Conservation (phyloP, 1,284 basidiomycete genomes). For the Tranzscheliella williamsii region DNA sequence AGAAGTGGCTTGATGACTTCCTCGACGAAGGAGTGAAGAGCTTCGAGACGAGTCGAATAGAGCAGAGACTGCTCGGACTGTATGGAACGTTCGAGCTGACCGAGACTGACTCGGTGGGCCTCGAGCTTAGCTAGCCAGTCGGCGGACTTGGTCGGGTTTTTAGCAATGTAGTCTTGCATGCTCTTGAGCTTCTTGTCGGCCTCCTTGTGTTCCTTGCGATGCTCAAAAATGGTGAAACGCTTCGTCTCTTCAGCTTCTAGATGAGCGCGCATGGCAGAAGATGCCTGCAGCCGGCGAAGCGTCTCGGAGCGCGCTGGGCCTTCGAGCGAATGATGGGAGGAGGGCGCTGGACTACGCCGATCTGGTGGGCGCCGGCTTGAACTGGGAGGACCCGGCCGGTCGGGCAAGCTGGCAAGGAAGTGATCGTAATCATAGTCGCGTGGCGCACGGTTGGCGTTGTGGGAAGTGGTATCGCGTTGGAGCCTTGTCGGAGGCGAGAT, state of each 20-base stretch:
- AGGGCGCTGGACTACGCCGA: too few species aligned
- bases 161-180: slow-evolving; percentile 4
- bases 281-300: background rate
- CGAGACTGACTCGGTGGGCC: background rate
- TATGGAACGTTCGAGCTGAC: background rate
- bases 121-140: background rate
- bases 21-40: slow-evolving; percentile 1
- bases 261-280: slow-evolving; percentile 1
- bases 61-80: background rate
- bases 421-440: too few species aligned
- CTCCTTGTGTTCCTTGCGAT: slow-evolving; percentile 5
- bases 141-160: background rate
- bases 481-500: background rate
- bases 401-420: too few species aligned
- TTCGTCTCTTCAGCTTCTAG: slow-evolving; percentile 10
- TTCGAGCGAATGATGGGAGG: too few species aligned
- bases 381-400: too few species aligned
- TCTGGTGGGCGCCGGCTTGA: too few species aligned
- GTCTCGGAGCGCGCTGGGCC: too few species aligned
- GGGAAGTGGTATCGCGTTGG: background rate
- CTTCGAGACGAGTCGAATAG: slow-evolving; percentile 1
- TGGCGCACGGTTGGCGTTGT: too few species aligned
- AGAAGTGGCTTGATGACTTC: background rate
- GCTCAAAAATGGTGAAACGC: slow-evolving; percentile 6
- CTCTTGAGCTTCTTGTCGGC: slow-evolving; percentile 6